Conservation (phyloP, 345 rosid species). For the Hibiscus mutabilis region DNA sequence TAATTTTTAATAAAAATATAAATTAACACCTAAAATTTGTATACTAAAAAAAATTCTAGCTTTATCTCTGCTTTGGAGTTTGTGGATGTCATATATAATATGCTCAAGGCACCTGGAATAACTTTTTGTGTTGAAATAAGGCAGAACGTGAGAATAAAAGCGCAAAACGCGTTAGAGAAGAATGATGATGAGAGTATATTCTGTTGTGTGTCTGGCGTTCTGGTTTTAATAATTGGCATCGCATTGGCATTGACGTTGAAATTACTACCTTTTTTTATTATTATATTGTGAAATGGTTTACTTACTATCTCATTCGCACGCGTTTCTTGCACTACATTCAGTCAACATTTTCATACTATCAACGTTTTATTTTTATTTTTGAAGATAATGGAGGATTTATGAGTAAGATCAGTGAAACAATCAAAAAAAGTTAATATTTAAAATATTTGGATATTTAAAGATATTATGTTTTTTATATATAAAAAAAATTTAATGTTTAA, state of each 20-base stretch:
- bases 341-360: not conserved
- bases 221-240: not conserved
- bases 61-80: too few relatives aligned
- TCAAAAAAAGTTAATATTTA: too few relatives aligned
- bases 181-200: not conserved
- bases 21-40: too few relatives aligned
- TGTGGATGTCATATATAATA: too few relatives aligned
- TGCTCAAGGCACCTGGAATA: not conserved
- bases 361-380: not conserved
- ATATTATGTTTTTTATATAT: too few relatives aligned
- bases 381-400: too few relatives aligned
- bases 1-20: too few relatives aligned
- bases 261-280: too few relatives aligned
- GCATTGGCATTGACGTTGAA: not conserved
- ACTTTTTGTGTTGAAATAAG: not conserved
- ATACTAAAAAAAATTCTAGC: too few relatives aligned
- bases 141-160: not conserved
- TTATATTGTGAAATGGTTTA: not conserved
- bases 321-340: not conserved
- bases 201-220: not conserved
- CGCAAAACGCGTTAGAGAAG: not conserved
- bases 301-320: not conserved
- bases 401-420: too few relatives aligned
- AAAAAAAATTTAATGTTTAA: too few relatives aligned
- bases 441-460: too few relatives aligned